These are phyloP conservation scores for Actinomortierella wolfii DNA, from an alignment of 371 early-diverging fungal species.

Conservation along the genomic window DNA sequence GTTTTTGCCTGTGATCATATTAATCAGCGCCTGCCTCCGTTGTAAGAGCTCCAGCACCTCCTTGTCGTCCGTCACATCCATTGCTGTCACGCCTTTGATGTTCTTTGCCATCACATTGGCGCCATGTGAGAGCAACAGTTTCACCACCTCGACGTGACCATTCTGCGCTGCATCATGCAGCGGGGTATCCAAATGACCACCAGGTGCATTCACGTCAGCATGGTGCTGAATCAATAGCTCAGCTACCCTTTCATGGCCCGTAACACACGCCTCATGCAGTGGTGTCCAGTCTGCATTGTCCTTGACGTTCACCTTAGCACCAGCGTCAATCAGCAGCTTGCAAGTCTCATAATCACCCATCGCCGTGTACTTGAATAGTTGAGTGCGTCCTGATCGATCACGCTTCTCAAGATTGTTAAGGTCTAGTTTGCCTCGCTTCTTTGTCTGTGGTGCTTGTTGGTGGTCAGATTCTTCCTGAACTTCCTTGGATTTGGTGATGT, in stretches of 20 bases:
- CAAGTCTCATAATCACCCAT: constrained; percentile 57
- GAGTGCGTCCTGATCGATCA: constrained; percentile 66
- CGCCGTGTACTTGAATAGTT: constrained; percentile 57
- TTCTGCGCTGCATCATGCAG: constrained; percentile 82
- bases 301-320: constrained; percentile 60
- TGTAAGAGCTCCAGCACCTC: constrained; percentile 33
- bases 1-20: constrained; percentile 48
- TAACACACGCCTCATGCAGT: constrained; percentile 70
- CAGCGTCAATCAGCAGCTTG: constrained; percentile 50
- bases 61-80: constrained; percentile 36
- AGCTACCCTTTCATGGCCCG: constrained; percentile 64
- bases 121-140: constrained; percentile 60
- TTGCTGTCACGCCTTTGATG: constrained; percentile 52
- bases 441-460: constrained; percentile 10
- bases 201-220: constrained; percentile 66
- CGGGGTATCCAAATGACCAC: constrained; percentile 72
- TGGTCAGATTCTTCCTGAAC: not conserved
- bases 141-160: constrained; percentile 63
- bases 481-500: not conserved
- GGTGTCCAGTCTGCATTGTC: constrained; percentile 75
- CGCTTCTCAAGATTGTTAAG: constrained; percentile 52
- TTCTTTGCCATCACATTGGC: constrained; percentile 68
- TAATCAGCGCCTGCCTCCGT: constrained; percentile 25
- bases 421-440: constrained; percentile 28
- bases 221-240: constrained; percentile 56